These are phyloP conservation scores for Lactifluus echinatus DNA, from an alignment of 768 basidiomycete species.

Conservation along the genomic window DNA sequence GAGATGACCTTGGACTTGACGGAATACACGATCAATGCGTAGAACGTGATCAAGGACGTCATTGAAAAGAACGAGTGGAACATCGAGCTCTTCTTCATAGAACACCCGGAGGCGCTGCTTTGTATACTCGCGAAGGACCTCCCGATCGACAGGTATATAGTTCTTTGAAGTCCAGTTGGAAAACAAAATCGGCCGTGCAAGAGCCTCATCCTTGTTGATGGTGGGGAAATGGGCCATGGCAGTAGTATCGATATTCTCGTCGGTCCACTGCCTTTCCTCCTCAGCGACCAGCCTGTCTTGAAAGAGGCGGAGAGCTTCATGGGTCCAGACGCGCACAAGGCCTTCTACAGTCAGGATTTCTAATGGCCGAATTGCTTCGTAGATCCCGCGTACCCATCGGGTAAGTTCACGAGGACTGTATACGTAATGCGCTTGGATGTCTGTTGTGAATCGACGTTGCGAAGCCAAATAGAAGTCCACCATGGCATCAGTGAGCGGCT, in stretches of 20 bases:
- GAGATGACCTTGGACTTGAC: conserved; percentile 94
- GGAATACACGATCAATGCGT: conserved; percentile 97
- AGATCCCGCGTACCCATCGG: conserved; percentile 94
- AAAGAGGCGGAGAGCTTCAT: conserved; percentile 94
- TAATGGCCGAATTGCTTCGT: conserved; percentile 90
- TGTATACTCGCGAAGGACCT: conserved; percentile 87
- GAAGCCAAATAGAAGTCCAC: conserved; percentile 92
- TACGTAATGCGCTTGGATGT: conserved; percentile 96
- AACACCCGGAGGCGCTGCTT: conserved; percentile 97
- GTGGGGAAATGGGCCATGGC: conserved; percentile 92
- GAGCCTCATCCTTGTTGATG: conserved; percentile 78
- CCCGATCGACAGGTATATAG: conserved; percentile 92
- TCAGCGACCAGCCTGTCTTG: conserved; percentile 94
- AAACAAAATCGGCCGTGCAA: conserved; percentile 85
- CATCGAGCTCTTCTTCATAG: conserved; percentile 98
- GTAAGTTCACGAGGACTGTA: conserved; percentile 99
- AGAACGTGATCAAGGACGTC: conserved; percentile 97
- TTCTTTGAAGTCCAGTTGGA: conserved; percentile 99
- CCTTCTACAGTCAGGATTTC: conserved; percentile 93
- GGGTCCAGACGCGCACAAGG: conserved; percentile 94
- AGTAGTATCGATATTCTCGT: conserved; percentile 76
- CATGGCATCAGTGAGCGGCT: conserved; percentile 96
- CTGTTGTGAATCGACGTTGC: conserved; percentile 90
- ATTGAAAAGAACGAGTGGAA: conserved; percentile 95
- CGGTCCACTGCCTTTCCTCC: conserved; percentile 91